These are phyloP conservation scores for Stropharia rugosoannulata DNA, from an alignment of 768 basidiomycete genomes.

Conservation along the genomic window DNA sequence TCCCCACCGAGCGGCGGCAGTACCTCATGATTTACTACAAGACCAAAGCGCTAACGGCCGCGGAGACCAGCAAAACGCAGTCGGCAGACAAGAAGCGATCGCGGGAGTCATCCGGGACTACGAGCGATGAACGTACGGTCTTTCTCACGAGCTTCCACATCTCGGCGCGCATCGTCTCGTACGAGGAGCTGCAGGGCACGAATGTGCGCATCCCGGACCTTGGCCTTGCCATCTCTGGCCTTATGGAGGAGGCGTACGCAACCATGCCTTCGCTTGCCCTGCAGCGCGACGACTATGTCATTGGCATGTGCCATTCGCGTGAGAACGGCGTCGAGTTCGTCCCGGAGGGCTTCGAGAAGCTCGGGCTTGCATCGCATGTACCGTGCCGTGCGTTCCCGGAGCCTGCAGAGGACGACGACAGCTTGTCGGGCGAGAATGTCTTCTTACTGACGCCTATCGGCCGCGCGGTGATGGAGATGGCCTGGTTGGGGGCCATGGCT, in stretches of 20 bases:
- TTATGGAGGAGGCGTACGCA: slow-evolving; percentile 51
- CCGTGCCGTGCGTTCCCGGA: slow-evolving; percentile 23
- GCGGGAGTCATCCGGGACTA: slow-evolving; percentile 35
- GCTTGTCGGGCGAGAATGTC: slow-evolving; percentile 36
- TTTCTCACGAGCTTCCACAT: slow-evolving; percentile 68
- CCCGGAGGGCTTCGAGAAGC: slow-evolving; percentile 74
- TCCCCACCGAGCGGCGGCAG: slow-evolving; percentile 53
- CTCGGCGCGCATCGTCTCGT: slow-evolving; percentile 70
- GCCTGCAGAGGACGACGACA: slow-evolving; percentile 25
- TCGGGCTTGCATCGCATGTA: slow-evolving; percentile 60
- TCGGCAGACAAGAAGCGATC: slow-evolving; percentile 42
- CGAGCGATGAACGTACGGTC: slow-evolving; percentile 44
- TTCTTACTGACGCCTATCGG: slow-evolving; percentile 51
- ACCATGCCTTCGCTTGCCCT: slow-evolving; percentile 35
- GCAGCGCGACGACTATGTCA: slow-evolving; percentile 38
- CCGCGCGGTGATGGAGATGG: slow-evolving; percentile 55
- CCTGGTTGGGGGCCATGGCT: slow-evolving; percentile 52
- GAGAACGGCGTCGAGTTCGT: slow-evolving; percentile 74
- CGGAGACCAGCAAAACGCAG: slow-evolving; percentile 28
- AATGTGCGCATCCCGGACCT: slow-evolving; percentile 73
- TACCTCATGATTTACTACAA: slow-evolving; percentile 85
- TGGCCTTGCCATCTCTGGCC: slow-evolving; percentile 66
- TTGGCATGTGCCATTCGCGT: slow-evolving; percentile 62
- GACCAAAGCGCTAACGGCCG: slow-evolving; percentile 10
- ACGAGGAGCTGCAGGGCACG: slow-evolving; percentile 69